Percentiles rank a stretch among this genome's conserved stretches.
phyloP scores from a whole-genome alignment of 371 early-diverging fungal species.

The Mortierella sp. region DNA sequence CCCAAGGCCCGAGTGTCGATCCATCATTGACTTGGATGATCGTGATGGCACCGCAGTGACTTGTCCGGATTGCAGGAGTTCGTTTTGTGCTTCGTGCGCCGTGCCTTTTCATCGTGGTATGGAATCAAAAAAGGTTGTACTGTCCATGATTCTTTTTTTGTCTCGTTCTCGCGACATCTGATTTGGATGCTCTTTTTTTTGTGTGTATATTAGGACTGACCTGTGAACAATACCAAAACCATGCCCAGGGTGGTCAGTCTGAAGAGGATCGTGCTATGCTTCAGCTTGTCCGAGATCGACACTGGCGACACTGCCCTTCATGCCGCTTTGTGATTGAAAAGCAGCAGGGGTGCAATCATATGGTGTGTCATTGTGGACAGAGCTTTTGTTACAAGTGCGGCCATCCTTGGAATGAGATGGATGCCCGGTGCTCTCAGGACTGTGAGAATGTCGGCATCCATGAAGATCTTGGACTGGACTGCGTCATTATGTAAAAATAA shows the following conservation, averaged over 20 bases:
- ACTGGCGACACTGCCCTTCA: slow-evolving; percentile 52
- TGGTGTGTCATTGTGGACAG: slow-evolving; percentile 53
- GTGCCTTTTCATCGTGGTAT: slow-evolving; percentile 51
- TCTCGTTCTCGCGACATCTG: no score
- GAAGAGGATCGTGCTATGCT: slow-evolving; percentile 54
- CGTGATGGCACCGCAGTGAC: slow-evolving; percentile 49
- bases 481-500: slow-evolving; percentile 37
- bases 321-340: slow-evolving; percentile 55
- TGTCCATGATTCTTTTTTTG: not conserved
- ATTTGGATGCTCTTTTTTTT: slow-evolving; percentile 1
- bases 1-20: slow-evolving; percentile 40
- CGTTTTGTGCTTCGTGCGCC: slow-evolving; percentile 51
- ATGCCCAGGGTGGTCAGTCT: slow-evolving; percentile 25
- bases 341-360: slow-evolving; percentile 48
- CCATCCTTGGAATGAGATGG: slow-evolving; percentile 44
- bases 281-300: slow-evolving; percentile 45
- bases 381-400: slow-evolving; percentile 52
- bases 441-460: slow-evolving; percentile 36
- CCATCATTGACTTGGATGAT: slow-evolving; percentile 51
- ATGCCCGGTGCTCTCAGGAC: slow-evolving; percentile 43
- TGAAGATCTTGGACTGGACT: slow-evolving; percentile 37
- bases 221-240: slow-evolving; percentile 41
- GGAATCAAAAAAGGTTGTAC: slow-evolving; percentile 1
- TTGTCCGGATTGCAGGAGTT: slow-evolving; percentile 48
- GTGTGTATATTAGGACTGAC: slow-evolving; percentile 18